These are phyloP conservation scores for Blastocystis sp. DNA, from an alignment of 352 stramenopile species.

Conservation along the genomic window DNA sequence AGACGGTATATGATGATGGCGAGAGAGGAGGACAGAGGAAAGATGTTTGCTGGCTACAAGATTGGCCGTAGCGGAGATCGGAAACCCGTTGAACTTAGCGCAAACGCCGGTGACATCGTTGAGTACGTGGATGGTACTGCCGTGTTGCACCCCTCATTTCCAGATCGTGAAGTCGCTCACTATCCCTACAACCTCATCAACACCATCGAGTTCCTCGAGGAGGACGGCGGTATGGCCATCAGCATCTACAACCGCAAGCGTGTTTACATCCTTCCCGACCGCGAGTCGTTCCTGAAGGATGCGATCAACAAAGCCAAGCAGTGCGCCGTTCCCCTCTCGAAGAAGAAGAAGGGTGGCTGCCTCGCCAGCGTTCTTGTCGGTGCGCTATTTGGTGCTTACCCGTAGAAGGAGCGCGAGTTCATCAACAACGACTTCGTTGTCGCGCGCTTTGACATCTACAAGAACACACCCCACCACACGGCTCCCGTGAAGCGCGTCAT, in stretches of 20 bases:
- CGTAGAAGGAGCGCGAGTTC: constrained; percentile 71
- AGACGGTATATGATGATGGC: constrained; percentile 70
- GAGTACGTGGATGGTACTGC: constrained; percentile 66
- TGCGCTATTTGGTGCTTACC: background rate
- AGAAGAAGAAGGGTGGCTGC: constrained; percentile 63
- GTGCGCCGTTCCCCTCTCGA: constrained; percentile 21
- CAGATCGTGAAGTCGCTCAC: constrained; percentile 67
- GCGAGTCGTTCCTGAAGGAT: constrained; percentile 62
- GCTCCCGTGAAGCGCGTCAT: constrained; percentile 73
- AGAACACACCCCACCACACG: constrained; percentile 46
- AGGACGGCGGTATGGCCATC: constrained; percentile 52
- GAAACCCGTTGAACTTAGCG: constrained; percentile 50
- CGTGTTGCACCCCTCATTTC: background rate
- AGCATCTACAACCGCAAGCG: constrained; percentile 60
- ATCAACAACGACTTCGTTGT: constrained; percentile 71
- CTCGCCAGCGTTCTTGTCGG: constrained; percentile 29
- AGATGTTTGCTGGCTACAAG: constrained; percentile 67
- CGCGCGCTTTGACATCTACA: constrained; percentile 69
- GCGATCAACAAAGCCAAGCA: constrained; percentile 40
- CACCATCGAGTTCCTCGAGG: constrained; percentile 52
- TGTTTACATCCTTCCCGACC: constrained; percentile 64
- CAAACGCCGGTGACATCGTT: constrained; percentile 73
- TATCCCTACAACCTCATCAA: constrained; percentile 70
- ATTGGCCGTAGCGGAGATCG: constrained; percentile 70
- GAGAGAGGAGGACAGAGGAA: constrained; percentile 37